Conservation (phyloP, 768 basidiomycete genomes). For the Boletus huronensis region DNA sequence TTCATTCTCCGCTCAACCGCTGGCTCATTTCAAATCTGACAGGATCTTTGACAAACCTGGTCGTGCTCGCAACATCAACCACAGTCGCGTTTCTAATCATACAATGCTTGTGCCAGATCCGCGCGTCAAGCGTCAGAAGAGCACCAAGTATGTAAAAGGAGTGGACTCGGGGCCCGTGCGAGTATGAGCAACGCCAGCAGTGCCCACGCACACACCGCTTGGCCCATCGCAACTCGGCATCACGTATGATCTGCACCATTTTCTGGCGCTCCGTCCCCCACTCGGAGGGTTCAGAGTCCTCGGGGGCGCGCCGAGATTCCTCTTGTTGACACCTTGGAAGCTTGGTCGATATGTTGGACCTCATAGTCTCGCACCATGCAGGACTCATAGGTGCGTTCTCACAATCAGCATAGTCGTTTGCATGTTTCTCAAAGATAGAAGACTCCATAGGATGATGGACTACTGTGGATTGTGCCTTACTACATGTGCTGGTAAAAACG, state of each 20-base stretch:
- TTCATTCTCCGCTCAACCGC: slow-evolving; percentile 28
- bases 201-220: neutral
- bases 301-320: neutral
- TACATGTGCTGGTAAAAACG: slow-evolving; percentile 6
- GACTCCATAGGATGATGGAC: slow-evolving; percentile 1
- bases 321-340: too few relatives aligned
- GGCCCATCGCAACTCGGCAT: too few relatives aligned
- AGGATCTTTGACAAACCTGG: too few relatives aligned
- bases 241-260: neutral
- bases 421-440: neutral
- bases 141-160: neutral
- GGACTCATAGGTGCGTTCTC: neutral
- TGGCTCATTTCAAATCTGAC: too few relatives aligned
- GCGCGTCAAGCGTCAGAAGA: neutral
- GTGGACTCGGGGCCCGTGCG: neutral
- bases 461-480: neutral
- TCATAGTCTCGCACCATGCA: neutral
- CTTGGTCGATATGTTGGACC: too few relatives aligned
- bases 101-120: neutral
- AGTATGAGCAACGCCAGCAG: too few relatives aligned
- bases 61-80: neutral
- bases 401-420: neutral
- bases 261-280: neutral
- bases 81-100: neutral
- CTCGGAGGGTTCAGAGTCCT: neutral